Percentiles rank a stretch among this genome's conserved stretches.
Evolutionary conservation across 306 rosid species (phyloP).

Genomic region (Quercus cerris): DNA sequence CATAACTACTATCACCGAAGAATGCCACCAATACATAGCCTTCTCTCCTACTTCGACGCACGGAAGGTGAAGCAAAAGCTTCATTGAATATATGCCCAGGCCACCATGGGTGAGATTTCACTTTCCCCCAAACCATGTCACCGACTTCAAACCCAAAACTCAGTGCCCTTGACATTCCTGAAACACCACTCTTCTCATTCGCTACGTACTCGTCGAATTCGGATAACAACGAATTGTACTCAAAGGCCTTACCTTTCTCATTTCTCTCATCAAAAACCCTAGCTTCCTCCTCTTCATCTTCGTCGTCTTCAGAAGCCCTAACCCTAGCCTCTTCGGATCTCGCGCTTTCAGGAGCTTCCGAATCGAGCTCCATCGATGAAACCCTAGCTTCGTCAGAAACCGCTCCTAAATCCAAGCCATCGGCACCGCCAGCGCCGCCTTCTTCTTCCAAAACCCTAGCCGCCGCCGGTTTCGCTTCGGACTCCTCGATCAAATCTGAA

Average conservation of each 20-base stretch:
- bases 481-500: constrained; percentile 27
- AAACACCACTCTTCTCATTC: constrained; percentile 48
- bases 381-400: constrained; percentile 31
- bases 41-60: constrained; percentile 71
- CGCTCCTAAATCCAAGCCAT: not conserved
- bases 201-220: constrained; percentile 86
- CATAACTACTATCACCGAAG: constrained; percentile 96
- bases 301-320: constrained; percentile 25
- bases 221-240: constrained; percentile 45
- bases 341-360: constrained; percentile 34
- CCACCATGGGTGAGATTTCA: constrained; percentile 99
- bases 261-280: constrained; percentile 36
- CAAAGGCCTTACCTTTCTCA: constrained; percentile 28
- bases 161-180: constrained; percentile 53
- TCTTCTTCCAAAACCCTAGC: constrained; percentile 21
- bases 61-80: constrained; percentile 63
- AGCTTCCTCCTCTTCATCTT: constrained; percentile 36
- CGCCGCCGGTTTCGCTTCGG: constrained; percentile 11
- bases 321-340: constrained; percentile 31
- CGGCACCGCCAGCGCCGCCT: constrained; percentile 22
- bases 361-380: constrained; percentile 36
- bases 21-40: constrained; percentile 86
- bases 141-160: constrained; percentile 76
- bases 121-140: constrained; percentile 98
- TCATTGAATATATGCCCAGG: constrained; percentile 89